These are phyloP conservation scores for Rosa persica DNA, from an alignment of 306 rosid genomes.

Conservation along the genomic window DNA sequence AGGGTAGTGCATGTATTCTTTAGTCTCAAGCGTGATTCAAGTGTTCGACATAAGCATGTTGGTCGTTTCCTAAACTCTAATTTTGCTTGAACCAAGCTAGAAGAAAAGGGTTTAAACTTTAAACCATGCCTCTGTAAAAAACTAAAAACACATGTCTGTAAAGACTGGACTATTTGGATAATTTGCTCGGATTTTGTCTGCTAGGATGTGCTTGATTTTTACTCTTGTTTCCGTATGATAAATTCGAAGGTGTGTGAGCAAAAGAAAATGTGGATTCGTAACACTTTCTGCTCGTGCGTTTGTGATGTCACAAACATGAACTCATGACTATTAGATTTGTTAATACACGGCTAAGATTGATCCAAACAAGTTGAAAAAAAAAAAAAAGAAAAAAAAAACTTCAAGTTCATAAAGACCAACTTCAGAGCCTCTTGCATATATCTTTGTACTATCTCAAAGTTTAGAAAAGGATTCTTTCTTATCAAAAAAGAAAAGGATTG, in stretches of 20 bases:
- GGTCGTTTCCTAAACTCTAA: not conserved
- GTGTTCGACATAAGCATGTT: not conserved
- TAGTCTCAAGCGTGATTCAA: not conserved
- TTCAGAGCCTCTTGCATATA: not conserved
- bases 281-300: not conserved
- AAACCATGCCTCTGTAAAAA: not conserved
- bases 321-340: not conserved
- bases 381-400: too few species aligned
- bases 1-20: not conserved
- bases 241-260: not conserved
- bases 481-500: not conserved
- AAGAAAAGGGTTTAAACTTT: not conserved
- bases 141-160: not conserved
- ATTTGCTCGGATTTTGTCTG: not conserved
- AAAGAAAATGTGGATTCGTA: not conserved
- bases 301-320: too few species aligned
- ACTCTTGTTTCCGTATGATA: not conserved
- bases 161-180: not conserved
- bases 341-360: not conserved
- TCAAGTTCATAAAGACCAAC: not conserved
- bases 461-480: not conserved
- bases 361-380: not conserved
- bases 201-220: not conserved
- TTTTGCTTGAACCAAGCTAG: not conserved
- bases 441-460: not conserved